phyloP scores from a whole-genome alignment of 2,329 filamentous ascomycete genomes.

The Drechslerella coelobrocha region DNA sequence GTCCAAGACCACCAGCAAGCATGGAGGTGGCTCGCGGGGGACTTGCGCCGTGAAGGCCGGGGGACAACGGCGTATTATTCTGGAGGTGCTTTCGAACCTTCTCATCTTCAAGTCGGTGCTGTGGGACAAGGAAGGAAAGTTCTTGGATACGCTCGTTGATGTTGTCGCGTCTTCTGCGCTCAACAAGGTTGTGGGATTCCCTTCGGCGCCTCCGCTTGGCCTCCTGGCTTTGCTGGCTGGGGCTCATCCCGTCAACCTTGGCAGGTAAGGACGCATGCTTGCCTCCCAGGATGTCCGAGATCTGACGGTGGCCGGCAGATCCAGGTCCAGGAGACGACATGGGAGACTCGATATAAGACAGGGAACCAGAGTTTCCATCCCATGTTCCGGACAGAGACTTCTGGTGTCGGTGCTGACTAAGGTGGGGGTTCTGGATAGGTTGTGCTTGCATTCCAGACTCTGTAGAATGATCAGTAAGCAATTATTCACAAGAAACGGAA shows the following conservation, averaged over 20 bases:
- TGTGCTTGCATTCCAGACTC: constrained; percentile 79
- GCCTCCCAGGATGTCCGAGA: constrained; percentile 86
- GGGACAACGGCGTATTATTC: constrained; percentile 88
- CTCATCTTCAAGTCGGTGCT: constrained; percentile 92
- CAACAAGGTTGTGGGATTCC: constrained; percentile 95
- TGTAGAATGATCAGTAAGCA: constrained; percentile 72
- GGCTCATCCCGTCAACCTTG: constrained; percentile 72
- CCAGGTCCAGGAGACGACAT: constrained; percentile 75
- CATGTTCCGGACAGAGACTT: constrained; percentile 81
- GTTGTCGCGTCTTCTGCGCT: constrained; percentile 91
- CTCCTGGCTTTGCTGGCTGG: constrained; percentile 77
- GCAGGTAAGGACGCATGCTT: constrained; percentile 87
- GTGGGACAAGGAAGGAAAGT: constrained; percentile 87
- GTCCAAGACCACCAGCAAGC: constrained; percentile 81
- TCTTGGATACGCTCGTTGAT: constrained; percentile 99
- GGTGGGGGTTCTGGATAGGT: constrained; percentile 73
- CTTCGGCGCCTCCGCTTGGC: constrained; percentile 89
- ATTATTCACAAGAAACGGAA: constrained; percentile 67
- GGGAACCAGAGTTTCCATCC: constrained; percentile 84
- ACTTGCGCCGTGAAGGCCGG: constrained; percentile 74
- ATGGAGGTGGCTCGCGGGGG: constrained; percentile 83
- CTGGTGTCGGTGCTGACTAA: constrained; percentile 70
- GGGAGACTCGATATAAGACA: constrained; percentile 86
- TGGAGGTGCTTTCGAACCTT: constrained; percentile 94
- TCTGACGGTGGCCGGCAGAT: constrained; percentile 70